These are phyloP conservation scores for Exophiala dermatitidis DNA, from an alignment of 2,329 filamentous ascomycete genomes.

Conservation along the genomic window DNA sequence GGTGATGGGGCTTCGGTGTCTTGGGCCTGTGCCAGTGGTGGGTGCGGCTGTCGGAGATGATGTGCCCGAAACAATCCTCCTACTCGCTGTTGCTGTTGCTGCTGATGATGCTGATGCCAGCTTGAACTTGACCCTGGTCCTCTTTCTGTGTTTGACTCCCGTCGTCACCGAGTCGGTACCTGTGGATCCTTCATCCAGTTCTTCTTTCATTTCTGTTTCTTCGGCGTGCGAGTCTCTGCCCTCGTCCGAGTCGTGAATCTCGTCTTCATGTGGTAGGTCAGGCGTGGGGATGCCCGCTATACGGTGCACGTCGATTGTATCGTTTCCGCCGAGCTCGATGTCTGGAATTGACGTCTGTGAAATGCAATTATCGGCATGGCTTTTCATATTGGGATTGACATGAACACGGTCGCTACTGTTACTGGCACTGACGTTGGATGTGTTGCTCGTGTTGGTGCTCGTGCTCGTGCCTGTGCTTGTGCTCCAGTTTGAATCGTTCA, in stretches of 20 bases:
- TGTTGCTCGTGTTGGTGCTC: not conserved
- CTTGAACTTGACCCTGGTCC: too few relatives aligned
- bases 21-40: not conserved
- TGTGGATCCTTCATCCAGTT: not conserved
- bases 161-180: not conserved
- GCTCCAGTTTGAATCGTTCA: not conserved
- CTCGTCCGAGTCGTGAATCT: not conserved
- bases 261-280: not conserved
- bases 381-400: not conserved
- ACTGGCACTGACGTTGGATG: not conserved
- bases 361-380: not conserved
- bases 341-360: not conserved
- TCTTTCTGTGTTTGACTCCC: not conserved
- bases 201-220: not conserved
- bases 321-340: not conserved
- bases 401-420: not conserved
- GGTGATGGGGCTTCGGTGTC: not conserved
- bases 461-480: not conserved
- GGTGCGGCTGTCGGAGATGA: not conserved
- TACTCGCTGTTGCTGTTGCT: not conserved
- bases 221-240: not conserved
- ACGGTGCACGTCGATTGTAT: not conserved
- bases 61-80: not conserved
- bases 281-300: not conserved
- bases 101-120: slow-evolving; percentile 1